Percentiles rank a stretch among this genome's conserved stretches.
These are phyloP conservation scores for Naganishia albida DNA, from an alignment of 1,284 basidiomycete genomes.

Conservation along the genomic window DNA sequence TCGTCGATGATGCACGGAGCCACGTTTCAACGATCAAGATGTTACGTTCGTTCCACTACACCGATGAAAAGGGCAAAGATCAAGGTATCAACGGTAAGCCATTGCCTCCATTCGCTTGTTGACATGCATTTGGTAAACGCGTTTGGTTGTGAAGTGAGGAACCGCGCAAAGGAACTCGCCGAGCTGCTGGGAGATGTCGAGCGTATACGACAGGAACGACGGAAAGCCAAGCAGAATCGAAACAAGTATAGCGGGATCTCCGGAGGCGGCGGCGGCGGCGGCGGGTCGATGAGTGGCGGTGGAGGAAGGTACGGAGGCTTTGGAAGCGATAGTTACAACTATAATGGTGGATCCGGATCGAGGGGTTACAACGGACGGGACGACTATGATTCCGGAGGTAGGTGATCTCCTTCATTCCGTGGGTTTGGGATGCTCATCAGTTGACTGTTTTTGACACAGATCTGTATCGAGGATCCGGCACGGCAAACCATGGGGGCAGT, in stretches of 20 bases:
- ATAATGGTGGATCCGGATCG: slow-evolving; percentile 9
- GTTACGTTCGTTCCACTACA: slow-evolving; percentile 96
- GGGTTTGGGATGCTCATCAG: background rate
- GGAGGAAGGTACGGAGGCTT: slow-evolving; percentile 38
- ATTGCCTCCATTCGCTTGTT: background rate
- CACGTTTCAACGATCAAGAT: slow-evolving; percentile 97
- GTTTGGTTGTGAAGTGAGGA: slow-evolving; percentile 74
- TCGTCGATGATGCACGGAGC: slow-evolving; percentile 93
- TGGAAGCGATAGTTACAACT: slow-evolving; percentile 25
- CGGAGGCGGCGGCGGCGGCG: slow-evolving; percentile 38
- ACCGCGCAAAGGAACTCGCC: slow-evolving; percentile 87
- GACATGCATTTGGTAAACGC: background rate
- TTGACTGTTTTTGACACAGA: slow-evolving; percentile 12
- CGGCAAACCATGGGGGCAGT: slow-evolving; percentile 18
- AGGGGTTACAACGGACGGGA: slow-evolving; percentile 7
- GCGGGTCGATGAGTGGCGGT: slow-evolving; percentile 27
- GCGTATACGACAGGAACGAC: slow-evolving; percentile 80
- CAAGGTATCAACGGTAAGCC: slow-evolving; percentile 91
- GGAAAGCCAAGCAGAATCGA: slow-evolving; percentile 91
- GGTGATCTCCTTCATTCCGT: background rate
- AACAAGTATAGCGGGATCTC: slow-evolving; percentile 72
- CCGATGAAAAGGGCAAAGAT: slow-evolving; percentile 98
- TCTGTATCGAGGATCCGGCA: slow-evolving; percentile 38
- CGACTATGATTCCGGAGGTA: slow-evolving; percentile 25
- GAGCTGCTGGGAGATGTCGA: slow-evolving; percentile 89